Evolutionary conservation across 2,329 filamentous ascomycete genomes (phyloP).

Genomic region (Lecanosticta acicola): DNA sequence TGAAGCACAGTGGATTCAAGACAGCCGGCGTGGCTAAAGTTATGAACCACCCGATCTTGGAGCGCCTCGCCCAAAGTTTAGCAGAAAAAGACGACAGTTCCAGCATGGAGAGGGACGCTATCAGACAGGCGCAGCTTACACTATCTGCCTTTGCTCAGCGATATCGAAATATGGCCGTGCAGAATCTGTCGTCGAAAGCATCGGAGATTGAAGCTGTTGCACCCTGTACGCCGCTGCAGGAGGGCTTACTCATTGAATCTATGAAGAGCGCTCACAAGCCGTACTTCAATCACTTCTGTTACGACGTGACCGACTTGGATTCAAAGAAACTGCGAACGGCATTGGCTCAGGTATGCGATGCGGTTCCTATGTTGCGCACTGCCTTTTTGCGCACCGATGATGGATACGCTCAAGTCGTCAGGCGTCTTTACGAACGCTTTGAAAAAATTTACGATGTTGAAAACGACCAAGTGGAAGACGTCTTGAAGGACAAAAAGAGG

Average conservation of each 20-base stretch:
- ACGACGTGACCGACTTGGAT: slow-evolving; percentile 51
- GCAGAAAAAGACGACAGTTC: slow-evolving; percentile 10
- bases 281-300: slow-evolving; percentile 73
- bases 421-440: slow-evolving; percentile 36
- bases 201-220: slow-evolving; percentile 64
- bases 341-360: slow-evolving; percentile 51
- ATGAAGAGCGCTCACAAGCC: slow-evolving; percentile 51
- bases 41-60: slow-evolving; percentile 51
- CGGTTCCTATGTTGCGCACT: slow-evolving; percentile 64
- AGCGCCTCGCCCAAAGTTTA: slow-evolving; percentile 37
- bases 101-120: slow-evolving; percentile 27
- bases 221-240: slow-evolving; percentile 79
- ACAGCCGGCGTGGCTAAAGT: slow-evolving; percentile 60
- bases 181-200: slow-evolving; percentile 47
- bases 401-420: slow-evolving; percentile 68
- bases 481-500: slow-evolving; percentile 36
- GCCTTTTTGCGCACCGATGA: slow-evolving; percentile 67
- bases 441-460: slow-evolving; percentile 41
- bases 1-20: slow-evolving; percentile 59
- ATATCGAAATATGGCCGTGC: slow-evolving; percentile 50
- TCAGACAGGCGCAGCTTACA: slow-evolving; percentile 45
- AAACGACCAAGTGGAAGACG: slow-evolving; percentile 29
- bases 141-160: slow-evolving; percentile 61
- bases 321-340: slow-evolving; percentile 47
- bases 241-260: slow-evolving; percentile 74